Base-by-base conservation (phyloP, 2,329 filamentous ascomycete species). In the Nannizziopsis barbatae region DNA sequence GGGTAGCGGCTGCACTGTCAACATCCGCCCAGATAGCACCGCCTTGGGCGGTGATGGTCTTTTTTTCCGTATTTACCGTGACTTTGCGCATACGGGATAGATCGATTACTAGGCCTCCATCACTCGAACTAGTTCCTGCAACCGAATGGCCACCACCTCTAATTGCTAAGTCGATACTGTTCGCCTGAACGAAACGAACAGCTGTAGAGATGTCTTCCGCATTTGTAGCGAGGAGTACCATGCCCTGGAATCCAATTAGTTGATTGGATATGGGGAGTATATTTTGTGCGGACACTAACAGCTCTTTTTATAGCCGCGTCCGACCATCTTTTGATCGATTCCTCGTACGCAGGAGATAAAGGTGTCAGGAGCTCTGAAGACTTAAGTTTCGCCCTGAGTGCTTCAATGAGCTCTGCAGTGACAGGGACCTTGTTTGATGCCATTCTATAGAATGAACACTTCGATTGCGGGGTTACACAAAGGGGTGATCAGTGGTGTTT, bases 81-180 rank as follows among this genome's bases (percentile, higher is more conserved):
- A 80, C 73, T 2, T 62, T 57, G 2, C 70, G 64, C 70, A 81
- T 73, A 22, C 68, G 63, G 1, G 65, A 64, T 5, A 81, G 66
- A 56, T 79, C 75, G 45, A 81, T 71, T 8, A 80, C 69, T 18
- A 81, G 65, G 4, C 76, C 77, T 6, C 72, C 71, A 36, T 70
- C 58, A 1, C 71, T 71, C 1, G 72, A 74, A 2, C 71, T 72
- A 1, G 71, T 65, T 5, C 74, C 75, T 1, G 69, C 68, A 0
- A 76, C 76, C 1, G 73, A 75, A 59, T 80, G 77, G 0, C 75
- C 75, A 14, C 77, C 77, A 11, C 76, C 72, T 49, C 70, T 69
- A 32, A 79, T 71, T 0, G 72, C 74, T 49, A 80, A 66, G 40
- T 74, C 69, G 36, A 79, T 65, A 4, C 58, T 56, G 41, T 73